Evolutionary conservation across 495 filamentous ascomycete species (phyloP).

Genomic region (Arthonia radiata): DNA sequence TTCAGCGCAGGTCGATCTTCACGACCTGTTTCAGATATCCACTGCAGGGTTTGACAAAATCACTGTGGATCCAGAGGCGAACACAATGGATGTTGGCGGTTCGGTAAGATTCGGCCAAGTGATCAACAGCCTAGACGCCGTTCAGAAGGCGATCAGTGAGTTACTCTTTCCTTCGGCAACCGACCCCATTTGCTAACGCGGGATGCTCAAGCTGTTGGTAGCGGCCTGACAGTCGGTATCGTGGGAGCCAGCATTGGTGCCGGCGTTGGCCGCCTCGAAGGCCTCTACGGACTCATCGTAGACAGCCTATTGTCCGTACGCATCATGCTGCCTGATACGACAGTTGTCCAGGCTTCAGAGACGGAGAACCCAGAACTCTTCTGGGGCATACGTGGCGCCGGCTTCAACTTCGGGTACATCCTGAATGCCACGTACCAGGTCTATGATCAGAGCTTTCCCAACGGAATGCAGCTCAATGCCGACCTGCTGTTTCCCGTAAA

Average conservation of each 20-base stretch:
- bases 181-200: neutral
- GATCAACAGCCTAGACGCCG: constrained; percentile 1
- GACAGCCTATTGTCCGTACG: constrained; percentile 24
- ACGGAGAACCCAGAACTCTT: constrained; percentile 31
- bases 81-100: constrained; percentile 1
- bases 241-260: constrained; percentile 33
- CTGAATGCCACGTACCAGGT: constrained; percentile 15
- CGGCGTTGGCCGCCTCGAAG: constrained; percentile 28
- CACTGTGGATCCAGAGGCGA: no score
- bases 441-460: constrained; percentile 3
- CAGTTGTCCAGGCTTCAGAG: constrained; percentile 22
- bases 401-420: constrained; percentile 25
- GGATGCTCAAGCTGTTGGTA: neutral
- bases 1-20: no score
- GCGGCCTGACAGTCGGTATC: constrained; percentile 14
- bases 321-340: constrained; percentile 26
- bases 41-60: neutral
- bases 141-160: constrained; percentile 1
- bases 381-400: constrained; percentile 26
- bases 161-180: neutral
- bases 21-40: no score
- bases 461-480: constrained; percentile 4
- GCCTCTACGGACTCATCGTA: constrained; percentile 23
- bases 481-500: constrained; percentile 1
- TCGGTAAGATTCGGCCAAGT: constrained; percentile 1